Evolutionary conservation across 1,284 basidiomycete species (phyloP).

Genomic region (Pyrrhoderma lamaoense): DNA sequence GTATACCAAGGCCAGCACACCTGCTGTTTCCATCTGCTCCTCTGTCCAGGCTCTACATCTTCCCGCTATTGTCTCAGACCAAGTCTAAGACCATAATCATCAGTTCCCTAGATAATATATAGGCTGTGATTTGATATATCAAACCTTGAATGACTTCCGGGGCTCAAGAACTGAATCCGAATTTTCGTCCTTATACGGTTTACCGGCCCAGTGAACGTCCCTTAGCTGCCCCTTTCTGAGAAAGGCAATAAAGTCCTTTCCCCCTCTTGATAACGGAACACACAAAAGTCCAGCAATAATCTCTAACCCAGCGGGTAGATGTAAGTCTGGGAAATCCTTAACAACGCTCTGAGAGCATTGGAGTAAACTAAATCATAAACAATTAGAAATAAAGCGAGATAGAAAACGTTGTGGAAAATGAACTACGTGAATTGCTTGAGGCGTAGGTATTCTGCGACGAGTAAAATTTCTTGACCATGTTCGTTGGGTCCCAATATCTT

Average conservation of each 20-base stretch:
- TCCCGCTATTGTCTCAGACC: slow-evolving; percentile 75
- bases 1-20: slow-evolving; percentile 79
- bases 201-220: slow-evolving; percentile 75
- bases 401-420: slow-evolving; percentile 6
- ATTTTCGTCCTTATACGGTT: slow-evolving; percentile 49
- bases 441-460: slow-evolving; percentile 81
- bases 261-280: slow-evolving; percentile 67
- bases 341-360: slow-evolving; percentile 67
- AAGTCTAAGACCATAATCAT: too few relatives aligned
- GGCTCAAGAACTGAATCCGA: slow-evolving; percentile 53
- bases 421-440: slow-evolving; percentile 66
- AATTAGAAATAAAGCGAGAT: slow-evolving; percentile 29
- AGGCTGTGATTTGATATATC: neutral
- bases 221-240: slow-evolving; percentile 71
- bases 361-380: slow-evolving; percentile 32
- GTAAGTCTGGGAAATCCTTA: slow-evolving; percentile 71
- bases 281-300: slow-evolving; percentile 75
- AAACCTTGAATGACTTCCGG: slow-evolving; percentile 66
- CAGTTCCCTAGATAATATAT: too few relatives aligned
- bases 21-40: slow-evolving; percentile 83
- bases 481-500: slow-evolving; percentile 79
- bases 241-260: slow-evolving; percentile 78
- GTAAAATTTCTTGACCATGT: slow-evolving; percentile 80
- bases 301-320: slow-evolving; percentile 60
- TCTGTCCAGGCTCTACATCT: slow-evolving; percentile 76